Evolutionary conservation across 2,329 filamentous ascomycete species (phyloP).

Genomic region (Colletotrichum phormii): DNA sequence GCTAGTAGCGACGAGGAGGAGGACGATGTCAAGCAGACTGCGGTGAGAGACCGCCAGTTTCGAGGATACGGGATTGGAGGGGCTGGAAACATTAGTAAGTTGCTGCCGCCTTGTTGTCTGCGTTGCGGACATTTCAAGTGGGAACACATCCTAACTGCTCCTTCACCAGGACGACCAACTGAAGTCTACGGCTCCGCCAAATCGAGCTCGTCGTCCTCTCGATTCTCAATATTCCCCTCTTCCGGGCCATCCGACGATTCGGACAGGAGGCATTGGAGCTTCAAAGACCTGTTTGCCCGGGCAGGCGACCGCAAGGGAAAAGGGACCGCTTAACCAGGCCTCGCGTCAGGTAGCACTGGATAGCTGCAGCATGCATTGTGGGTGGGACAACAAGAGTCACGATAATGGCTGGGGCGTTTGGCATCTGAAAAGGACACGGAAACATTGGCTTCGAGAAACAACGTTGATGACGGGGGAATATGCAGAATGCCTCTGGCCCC

Average conservation of each 20-base stretch:
- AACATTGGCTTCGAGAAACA: not conserved
- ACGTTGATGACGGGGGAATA: not conserved
- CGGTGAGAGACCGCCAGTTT: conserved; percentile 45
- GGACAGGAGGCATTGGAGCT: conserved; percentile 23
- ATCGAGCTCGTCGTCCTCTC: not conserved
- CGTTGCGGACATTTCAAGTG: not conserved
- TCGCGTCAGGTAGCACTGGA: not conserved
- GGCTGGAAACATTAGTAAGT: conserved; percentile 53
- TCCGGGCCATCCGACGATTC: conserved; percentile 8
- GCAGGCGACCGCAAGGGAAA: conserved; percentile 23
- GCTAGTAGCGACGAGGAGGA: conserved; percentile 35
- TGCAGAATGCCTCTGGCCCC: not conserved
- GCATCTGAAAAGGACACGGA: not conserved
- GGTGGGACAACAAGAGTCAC: not conserved
- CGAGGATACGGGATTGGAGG: conserved; percentile 54
- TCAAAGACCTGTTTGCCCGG: conserved; percentile 29
- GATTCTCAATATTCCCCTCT: conserved; percentile 11
- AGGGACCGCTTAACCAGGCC: not conserved
- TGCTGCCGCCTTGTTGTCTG: not conserved
- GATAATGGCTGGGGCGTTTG: not conserved
- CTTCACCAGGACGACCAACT: conserved; percentile 39
- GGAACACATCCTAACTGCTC: not conserved
- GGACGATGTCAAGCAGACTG: conserved; percentile 44
- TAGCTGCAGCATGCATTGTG: not conserved
- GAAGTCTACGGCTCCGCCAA: conserved; percentile 41